Base-by-base conservation (phyloP, 768 basidiomycete species). In the Gautieria morchelliformis region DNA sequence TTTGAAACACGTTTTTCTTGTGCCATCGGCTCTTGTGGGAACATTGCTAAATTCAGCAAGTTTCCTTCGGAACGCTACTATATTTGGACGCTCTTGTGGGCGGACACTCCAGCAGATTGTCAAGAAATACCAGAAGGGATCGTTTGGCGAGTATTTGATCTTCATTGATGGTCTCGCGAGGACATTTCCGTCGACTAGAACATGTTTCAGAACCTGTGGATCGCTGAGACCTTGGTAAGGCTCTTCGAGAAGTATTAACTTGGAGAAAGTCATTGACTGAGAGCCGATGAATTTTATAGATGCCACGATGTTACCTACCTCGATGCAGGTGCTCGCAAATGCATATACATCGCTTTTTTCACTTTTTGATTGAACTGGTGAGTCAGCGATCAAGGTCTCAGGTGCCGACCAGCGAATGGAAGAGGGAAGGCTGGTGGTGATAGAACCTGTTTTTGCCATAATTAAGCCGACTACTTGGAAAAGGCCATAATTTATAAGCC, bases 331-430 rank as follows among this genome's bases (percentile, higher is more conserved):
- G 22, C 52, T 37, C 14, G 52, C 52, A n/a, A 53, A 37, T 17
- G 52, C 30, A 24, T 53, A 53, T 15, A 53, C 27, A 22, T 53
- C 52, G 22, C 52, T 53, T 53, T 53, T 40, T 22, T 53, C n/a
- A 24, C 15, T 53, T 8, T 53, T 53, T 37, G 37, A 37, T 1
- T 8, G 19, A 35, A 19, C 17, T 17, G 35, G 20, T n/a, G 11
- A 32, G 35, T 35, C 52, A 6, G 11, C 17, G 14, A 19, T 24
- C 12, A 53, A 35, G 7, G 40, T 17, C 41, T 53, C 52, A 11
- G 52, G 52, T n/a, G 52, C 33, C 3, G 52, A 32, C 52, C 52
- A 53, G 14, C 37, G 30, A 32, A 32, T n/a, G n/a, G 52, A 52
- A 10, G 51, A 40, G 14, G 5, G 14, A 5, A 14, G 27, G 22